Evolutionary conservation across 345 rosid species (phyloP).

Genomic region (Linum trigynum): DNA sequence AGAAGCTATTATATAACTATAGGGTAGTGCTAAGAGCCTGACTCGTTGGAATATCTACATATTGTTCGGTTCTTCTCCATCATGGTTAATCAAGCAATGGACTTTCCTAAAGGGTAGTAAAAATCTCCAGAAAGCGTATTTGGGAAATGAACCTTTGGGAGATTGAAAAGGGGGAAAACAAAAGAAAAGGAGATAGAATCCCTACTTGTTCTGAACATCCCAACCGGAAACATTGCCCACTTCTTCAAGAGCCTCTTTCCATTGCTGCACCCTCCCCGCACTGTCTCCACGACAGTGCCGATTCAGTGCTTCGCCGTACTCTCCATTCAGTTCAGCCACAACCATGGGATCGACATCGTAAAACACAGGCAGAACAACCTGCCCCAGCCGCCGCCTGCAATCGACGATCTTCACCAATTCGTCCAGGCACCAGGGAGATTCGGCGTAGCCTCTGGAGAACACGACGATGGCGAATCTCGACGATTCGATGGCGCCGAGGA

Average conservation of each 20-base stretch:
- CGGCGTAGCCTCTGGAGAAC: not conserved
- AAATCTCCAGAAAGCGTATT: too few relatives aligned
- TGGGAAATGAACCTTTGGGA: not conserved
- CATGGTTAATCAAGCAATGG: too few relatives aligned
- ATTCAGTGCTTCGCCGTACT: not conserved
- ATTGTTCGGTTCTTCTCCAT: too few relatives aligned
- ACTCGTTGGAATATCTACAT: too few relatives aligned
- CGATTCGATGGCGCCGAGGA: not conserved
- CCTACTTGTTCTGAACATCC: not conserved
- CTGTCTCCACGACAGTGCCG: not conserved
- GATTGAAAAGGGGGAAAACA: too few relatives aligned
- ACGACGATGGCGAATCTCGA: constrained; percentile 1
- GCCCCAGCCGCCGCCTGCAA: not conserved
- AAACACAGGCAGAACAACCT: not conserved
- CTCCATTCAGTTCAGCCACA: not conserved
- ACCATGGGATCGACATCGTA: not conserved
- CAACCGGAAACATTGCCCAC: not conserved
- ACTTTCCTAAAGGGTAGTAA: too few relatives aligned
- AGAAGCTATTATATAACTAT: too few relatives aligned
- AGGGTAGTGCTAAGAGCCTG: too few relatives aligned
- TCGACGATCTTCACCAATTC: not conserved
- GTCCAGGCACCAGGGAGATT: not conserved
- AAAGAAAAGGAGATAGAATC: too few relatives aligned
- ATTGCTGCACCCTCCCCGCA: not conserved
- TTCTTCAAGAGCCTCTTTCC: not conserved